Percentiles rank a stretch among this genome's conserved stretches.
phyloP scores from a whole-genome alignment of 352 stramenopile species.

The Phytopythium sindhum region DNA sequence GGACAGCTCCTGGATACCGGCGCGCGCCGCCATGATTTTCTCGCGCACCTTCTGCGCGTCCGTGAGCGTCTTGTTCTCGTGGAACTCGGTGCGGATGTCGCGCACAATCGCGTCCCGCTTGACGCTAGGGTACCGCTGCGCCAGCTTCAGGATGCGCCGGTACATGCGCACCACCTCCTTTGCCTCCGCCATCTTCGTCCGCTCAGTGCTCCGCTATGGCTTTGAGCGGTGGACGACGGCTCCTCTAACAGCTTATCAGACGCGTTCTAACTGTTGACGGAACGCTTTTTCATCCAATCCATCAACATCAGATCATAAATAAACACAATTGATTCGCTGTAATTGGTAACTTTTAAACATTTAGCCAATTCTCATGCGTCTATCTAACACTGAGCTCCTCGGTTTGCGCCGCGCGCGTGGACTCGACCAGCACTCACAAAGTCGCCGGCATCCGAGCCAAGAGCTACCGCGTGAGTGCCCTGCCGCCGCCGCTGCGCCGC shows the following conservation, averaged over 20 bases:
- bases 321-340: background rate
- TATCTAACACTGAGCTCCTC: background rate
- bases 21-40: slow-evolving; percentile 62
- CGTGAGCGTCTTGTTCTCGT: slow-evolving; percentile 65
- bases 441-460: slow-evolving; percentile 13
- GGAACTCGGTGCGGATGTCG: slow-evolving; percentile 86
- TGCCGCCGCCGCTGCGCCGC: slow-evolving; percentile 10
- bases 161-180: slow-evolving; percentile 77
- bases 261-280: background rate
- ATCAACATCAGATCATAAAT: background rate
- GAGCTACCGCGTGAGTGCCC: slow-evolving; percentile 13
- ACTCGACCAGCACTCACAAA: slow-evolving; percentile 13
- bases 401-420: background rate
- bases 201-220: background rate
- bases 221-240: background rate
- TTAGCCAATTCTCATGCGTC: background rate
- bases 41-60: slow-evolving; percentile 55
- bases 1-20: slow-evolving; percentile 72
- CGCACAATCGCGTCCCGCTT: slow-evolving; percentile 78
- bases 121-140: slow-evolving; percentile 78
- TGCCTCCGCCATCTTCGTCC: slow-evolving; percentile 27
- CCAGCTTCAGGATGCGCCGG: slow-evolving; percentile 80
- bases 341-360: background rate
- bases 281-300: slow-evolving; percentile 9
- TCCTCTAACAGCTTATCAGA: background rate